Percentiles rank a stretch among this genome's conserved stretches.
phyloP scores from a whole-genome alignment of 768 basidiomycete genomes.

The Rhizopogon roseolus region DNA sequence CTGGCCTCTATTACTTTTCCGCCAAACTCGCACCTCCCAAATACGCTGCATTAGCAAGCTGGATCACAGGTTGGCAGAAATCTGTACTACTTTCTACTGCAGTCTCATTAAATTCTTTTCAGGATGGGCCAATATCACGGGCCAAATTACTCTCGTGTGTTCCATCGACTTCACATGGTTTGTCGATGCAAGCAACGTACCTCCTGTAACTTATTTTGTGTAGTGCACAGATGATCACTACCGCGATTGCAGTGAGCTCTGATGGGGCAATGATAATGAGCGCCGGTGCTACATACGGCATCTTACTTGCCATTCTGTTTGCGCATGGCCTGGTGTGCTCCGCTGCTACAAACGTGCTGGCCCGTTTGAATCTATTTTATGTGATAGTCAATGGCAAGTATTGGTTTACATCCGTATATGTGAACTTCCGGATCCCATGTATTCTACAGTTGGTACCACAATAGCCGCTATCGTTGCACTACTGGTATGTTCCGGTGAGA shows the following conservation, averaged over 20 bases:
- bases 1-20: conserved; percentile 76
- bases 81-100: background rate
- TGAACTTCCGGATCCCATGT: conserved; percentile 1
- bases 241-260: conserved; percentile 58
- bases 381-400: conserved; percentile 57
- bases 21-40: conserved; percentile 64
- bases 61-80: conserved; percentile 44
- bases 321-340: conserved; percentile 71
- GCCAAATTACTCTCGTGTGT: conserved; percentile 65
- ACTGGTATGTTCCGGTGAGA: conserved; percentile 49
- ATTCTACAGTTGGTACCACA: conserved; percentile 51
- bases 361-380: conserved; percentile 67
- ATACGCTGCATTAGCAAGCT: conserved; percentile 59
- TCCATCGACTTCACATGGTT: conserved; percentile 71
- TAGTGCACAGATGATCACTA: conserved; percentile 74
- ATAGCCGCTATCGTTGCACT: conserved; percentile 59
- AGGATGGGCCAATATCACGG: conserved; percentile 73
- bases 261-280: conserved; percentile 49
- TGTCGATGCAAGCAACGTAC: conserved; percentile 6
- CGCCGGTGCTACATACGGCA: conserved; percentile 61
- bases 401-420: background rate
- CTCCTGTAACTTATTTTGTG: background rate
- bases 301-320: conserved; percentile 58
- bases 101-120: conserved; percentile 29
- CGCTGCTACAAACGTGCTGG: conserved; percentile 59